A percentile compares a stretch with the other conserved stretches of the same genome.
Evolutionary conservation across 2,329 filamentous ascomycete species (phyloP).

Genomic region (Mycocentrospora acerina): DNA sequence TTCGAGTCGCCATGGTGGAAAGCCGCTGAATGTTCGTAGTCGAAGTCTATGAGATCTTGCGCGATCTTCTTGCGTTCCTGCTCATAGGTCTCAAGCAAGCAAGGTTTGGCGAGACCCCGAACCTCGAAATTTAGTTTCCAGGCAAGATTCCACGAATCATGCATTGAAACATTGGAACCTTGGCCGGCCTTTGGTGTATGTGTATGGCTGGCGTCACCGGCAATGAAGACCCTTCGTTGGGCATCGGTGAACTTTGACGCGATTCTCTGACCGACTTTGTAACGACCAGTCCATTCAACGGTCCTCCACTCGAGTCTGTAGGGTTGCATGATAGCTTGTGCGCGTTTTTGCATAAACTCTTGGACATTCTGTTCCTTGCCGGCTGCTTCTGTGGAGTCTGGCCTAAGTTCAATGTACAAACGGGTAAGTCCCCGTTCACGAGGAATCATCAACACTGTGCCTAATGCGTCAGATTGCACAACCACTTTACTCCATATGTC

Average conservation of each 20-base stretch:
- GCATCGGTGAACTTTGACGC: constrained; percentile 49
- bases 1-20: constrained; percentile 63
- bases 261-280: constrained; percentile 53
- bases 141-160: constrained; percentile 47
- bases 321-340: constrained; percentile 50
- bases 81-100: constrained; percentile 44
- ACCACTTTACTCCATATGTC: constrained; percentile 75
- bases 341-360: constrained; percentile 70
- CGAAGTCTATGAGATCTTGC: constrained; percentile 48
- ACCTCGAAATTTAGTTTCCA: constrained; percentile 49
- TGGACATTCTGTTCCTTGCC: constrained; percentile 50
- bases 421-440: constrained; percentile 73
- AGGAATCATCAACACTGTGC: constrained; percentile 73
- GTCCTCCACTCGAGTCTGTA: constrained; percentile 49
- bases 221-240: constrained; percentile 49
- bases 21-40: constrained; percentile 53
- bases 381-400: constrained; percentile 34
- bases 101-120: constrained; percentile 41
- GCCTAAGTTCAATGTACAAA: constrained; percentile 53
- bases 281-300: constrained; percentile 55
- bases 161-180: constrained; percentile 50
- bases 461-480: constrained; percentile 65
- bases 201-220: constrained; percentile 51
- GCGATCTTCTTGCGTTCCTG: constrained; percentile 47
- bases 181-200: constrained; percentile 47